Evolutionary conservation across 495 filamentous ascomycete species (phyloP), one percentile per base, ranked within the genome.

Genomic region (Hypoxylon lienhwacheense): DNA sequence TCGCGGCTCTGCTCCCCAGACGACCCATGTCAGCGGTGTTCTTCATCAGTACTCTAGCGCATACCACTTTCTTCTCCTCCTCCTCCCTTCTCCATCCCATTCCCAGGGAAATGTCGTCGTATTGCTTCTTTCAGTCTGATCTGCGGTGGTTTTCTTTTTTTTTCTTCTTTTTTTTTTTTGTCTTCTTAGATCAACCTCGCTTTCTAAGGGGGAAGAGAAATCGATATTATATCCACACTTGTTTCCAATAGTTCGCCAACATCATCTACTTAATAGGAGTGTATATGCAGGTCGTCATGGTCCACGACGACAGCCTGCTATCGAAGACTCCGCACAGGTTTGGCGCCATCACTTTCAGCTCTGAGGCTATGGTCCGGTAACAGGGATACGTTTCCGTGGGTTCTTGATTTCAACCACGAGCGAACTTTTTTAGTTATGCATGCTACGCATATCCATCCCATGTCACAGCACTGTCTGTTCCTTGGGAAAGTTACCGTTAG

Each of bases 371-470:
- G n/a, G 35, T 15, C 19, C 6, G n/a, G 35, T 21, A 15, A 26
- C 19, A 31, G 19, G 26, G 35, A 37, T 25, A n/a, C 31, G 4
- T 51, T 22, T 40, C 29, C 10, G 21, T 28, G 20, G 26, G n/a
- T n/a, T n/a, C n/a, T n/a, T n/a, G n/a, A 20, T 33, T 34, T n/a
- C 22, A 32, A 24, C 16, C 42, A 24, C 33, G 19, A 11, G 5
- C 20, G 12, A 49, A 6, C 10, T 14, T n/a, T 15, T 25, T 8
- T 4, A 14, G 32, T 28, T 33, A 22, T 34, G 35, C 29, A 31
- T 32, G 43, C 37, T 56, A n/a, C n/a, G 39, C 53, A 35, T 56
- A 47, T 26, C 34, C 33, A 45, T 47, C 21, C 34, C 33, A 45
- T 47, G 48, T 37, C 37, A 16, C 16, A 39, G 16, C 15, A 36